Percentiles rank a stretch among this genome's conserved stretches.
Conservation (phyloP, 441 rosid species). For the Biscutella auriculata region DNA sequence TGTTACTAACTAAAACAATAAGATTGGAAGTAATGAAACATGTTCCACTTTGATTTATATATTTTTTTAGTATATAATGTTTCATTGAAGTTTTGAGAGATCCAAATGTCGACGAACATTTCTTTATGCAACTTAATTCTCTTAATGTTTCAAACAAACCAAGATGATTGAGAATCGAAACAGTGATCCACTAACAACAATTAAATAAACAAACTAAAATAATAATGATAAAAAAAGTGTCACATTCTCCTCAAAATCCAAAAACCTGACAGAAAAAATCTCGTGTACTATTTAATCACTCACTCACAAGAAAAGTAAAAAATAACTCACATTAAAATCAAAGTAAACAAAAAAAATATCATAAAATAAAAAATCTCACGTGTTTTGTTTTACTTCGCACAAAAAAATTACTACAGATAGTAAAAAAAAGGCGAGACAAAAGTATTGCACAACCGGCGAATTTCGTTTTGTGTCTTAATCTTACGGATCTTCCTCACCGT, state of each 20-base stretch:
- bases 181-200: constrained; percentile 12
- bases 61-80: background rate
- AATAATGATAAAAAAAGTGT: constrained; percentile 18
- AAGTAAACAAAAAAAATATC: background rate
- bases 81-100: background rate
- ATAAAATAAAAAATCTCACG: constrained; percentile 22
- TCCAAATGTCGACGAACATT: background rate
- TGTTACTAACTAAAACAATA: background rate
- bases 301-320: constrained; percentile 19
- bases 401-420: constrained; percentile 9
- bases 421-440: constrained; percentile 10
- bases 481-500: constrained; percentile 12
- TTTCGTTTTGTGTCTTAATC: constrained; percentile 10
- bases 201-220: background rate
- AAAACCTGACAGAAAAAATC: constrained; percentile 28
- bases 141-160: constrained; percentile 10
- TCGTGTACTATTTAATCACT: constrained; percentile 26
- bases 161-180: constrained; percentile 15
- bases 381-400: constrained; percentile 15
- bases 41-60: background rate
- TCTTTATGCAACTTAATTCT: constrained; percentile 2
- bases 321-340: background rate
- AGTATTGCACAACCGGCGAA: constrained; percentile 17
- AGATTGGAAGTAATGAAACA: constrained; percentile 4
- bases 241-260: constrained; percentile 28